phyloP scores from a whole-genome alignment of 1,284 basidiomycete genomes.

The Cryptococcus sp. region DNA sequence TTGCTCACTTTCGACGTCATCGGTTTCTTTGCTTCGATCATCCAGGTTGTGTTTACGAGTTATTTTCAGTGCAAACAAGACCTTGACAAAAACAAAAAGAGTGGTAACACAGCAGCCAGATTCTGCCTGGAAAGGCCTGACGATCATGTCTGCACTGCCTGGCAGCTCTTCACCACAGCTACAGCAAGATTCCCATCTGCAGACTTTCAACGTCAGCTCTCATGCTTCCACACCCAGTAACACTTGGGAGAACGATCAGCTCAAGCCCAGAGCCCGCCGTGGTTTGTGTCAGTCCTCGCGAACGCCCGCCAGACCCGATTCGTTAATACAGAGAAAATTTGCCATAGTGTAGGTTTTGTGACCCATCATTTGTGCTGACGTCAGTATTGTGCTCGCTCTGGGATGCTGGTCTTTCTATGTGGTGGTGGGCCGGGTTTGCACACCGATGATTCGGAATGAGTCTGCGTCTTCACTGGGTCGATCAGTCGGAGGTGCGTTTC shows the following conservation, averaged over 20 bases:
- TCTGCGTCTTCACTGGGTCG: slow-evolving; percentile 55
- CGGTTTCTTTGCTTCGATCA: background rate
- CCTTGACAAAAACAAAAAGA: no score
- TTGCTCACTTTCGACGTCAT: background rate
- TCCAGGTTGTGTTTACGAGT: background rate
- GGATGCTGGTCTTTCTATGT: slow-evolving; percentile 61
- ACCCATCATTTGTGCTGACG: background rate
- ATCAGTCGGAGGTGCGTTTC: slow-evolving; percentile 62
- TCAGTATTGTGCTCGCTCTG: slow-evolving; percentile 35
- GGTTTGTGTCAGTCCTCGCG: background rate
- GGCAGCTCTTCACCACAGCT: background rate
- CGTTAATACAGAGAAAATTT: slow-evolving; percentile 34
- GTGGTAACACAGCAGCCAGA: background rate
- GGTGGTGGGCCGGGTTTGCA: slow-evolving; percentile 65
- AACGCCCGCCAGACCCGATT: slow-evolving; percentile 24
- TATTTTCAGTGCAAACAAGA: background rate
- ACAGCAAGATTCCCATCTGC: background rate
- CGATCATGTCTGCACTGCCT: background rate
- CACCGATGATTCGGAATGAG: slow-evolving; percentile 62
- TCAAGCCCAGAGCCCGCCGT: background rate
- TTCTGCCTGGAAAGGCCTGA: background rate
- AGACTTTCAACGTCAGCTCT: background rate
- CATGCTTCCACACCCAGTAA: background rate
- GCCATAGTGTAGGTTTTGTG: slow-evolving; percentile 28
- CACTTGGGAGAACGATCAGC: background rate